Conservation (phyloP, 192 early-diverging fungal genomes). For the Coemansia sp. region DNA sequence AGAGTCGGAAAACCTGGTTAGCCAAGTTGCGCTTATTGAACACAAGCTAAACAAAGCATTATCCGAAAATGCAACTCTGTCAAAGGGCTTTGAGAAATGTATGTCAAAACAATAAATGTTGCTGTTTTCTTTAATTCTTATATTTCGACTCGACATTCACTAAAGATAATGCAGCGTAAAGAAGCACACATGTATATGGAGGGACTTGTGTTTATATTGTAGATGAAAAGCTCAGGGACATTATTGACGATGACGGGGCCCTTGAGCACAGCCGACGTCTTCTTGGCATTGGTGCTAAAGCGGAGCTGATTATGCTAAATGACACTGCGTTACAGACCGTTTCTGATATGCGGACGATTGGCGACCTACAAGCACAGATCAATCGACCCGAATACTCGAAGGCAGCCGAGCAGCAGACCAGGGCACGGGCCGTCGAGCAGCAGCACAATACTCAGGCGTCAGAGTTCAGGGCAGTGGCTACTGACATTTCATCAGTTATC, state of each 20-base stretch:
- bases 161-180: no score
- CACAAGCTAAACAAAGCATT: slow-evolving; percentile 27
- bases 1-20: slow-evolving; percentile 10
- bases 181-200: no score
- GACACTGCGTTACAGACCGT: slow-evolving; percentile 27
- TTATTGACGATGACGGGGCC: slow-evolving; percentile 50
- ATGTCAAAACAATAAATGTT: slow-evolving; percentile 6
- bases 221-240: slow-evolving; percentile 38
- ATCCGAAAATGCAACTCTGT: slow-evolving; percentile 23
- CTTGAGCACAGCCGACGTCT: slow-evolving; percentile 37
- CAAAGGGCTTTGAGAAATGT: slow-evolving; percentile 35
- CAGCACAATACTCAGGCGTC: slow-evolving; percentile 27
- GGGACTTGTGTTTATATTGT: neutral
- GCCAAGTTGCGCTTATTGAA: slow-evolving; percentile 37
- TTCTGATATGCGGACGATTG: slow-evolving; percentile 36
- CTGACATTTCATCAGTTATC: slow-evolving; percentile 37
- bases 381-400: slow-evolving; percentile 49
- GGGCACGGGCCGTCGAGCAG: slow-evolving; percentile 21
- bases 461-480: slow-evolving; percentile 23
- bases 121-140: neutral
- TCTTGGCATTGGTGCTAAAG: slow-evolving; percentile 43
- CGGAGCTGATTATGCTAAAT: slow-evolving; percentile 42
- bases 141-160: no score
- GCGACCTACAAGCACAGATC: slow-evolving; percentile 31
- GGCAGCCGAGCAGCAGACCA: slow-evolving; percentile 28